A percentile compares a stretch with the other conserved stretches of the same genome.
These are phyloP conservation scores for Backusella circina DNA, from an alignment of 192 early-diverging fungal genomes.

Conservation along the genomic window DNA sequence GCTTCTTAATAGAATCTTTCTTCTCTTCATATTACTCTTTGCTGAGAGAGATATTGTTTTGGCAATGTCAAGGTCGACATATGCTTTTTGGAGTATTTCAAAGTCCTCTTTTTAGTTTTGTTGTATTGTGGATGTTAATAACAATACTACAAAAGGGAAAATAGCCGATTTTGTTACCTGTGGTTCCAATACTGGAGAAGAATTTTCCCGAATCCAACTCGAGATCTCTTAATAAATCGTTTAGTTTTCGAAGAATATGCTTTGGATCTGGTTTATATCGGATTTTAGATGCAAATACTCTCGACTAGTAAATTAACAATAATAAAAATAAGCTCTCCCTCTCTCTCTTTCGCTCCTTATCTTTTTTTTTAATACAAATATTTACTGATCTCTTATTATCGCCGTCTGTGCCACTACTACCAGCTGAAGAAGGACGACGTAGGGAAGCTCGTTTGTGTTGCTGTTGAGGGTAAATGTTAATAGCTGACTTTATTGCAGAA, in stretches of 20 bases:
- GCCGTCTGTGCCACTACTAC: background rate
- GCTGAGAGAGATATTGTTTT: constrained; percentile 20
- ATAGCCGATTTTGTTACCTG: background rate
- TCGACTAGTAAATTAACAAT: background rate
- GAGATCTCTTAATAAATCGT: constrained; percentile 17
- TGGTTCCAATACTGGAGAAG: constrained; percentile 15
- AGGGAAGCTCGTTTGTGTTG: background rate
- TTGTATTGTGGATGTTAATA: background rate
- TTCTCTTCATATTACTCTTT: constrained; percentile 21
- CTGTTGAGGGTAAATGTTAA: constrained; percentile 6
- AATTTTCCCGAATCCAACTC: constrained; percentile 24
- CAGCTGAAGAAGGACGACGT: background rate
- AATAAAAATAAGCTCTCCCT: background rate
- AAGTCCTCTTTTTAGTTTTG: constrained; percentile 16
- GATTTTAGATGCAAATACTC: constrained; percentile 13
- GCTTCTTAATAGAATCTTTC: constrained; percentile 16
- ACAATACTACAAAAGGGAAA: background rate
- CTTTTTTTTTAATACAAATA: background rate
- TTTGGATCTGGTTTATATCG: constrained; percentile 27
- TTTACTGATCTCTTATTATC: constrained; percentile 1
- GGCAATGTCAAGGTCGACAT: constrained; percentile 19
- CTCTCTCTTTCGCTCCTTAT: background rate
- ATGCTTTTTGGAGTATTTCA: constrained; percentile 19
- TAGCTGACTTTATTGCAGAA: constrained; percentile 28
- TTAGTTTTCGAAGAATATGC: constrained; percentile 20